Conservation (phyloP, 78 protist genomes). For the Carpediemonas membranifera region DNA sequence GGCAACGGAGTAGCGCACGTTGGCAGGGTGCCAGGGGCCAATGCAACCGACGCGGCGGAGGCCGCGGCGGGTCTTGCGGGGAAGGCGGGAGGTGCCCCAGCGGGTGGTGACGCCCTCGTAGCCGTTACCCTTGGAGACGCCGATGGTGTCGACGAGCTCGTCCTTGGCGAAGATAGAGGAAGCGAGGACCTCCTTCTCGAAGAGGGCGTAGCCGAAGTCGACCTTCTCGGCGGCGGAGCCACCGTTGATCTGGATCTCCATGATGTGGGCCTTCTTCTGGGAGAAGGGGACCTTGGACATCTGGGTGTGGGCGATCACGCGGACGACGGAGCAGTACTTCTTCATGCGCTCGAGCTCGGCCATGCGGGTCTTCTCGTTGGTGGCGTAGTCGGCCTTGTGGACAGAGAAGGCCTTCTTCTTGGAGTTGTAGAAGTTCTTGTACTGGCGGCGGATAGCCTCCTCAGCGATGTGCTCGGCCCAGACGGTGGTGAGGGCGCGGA, state of each 20-base stretch:
- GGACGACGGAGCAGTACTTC: constrained; percentile 87
- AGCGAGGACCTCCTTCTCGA: constrained; percentile 89
- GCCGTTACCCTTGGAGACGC: constrained; percentile 97
- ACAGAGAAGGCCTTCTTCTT: too few species aligned
- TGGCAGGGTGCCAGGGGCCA: constrained; percentile 99
- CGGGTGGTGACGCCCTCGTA: constrained; percentile 90
- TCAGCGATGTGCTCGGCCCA: constrained; percentile 89
- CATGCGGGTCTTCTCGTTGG: constrained; percentile 66
- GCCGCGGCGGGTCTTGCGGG: constrained; percentile 99
- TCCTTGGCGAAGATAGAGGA: constrained; percentile 64
- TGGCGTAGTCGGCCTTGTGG: constrained; percentile 86
- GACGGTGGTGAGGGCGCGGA: constrained; percentile 92
- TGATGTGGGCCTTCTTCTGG: constrained; percentile 97
- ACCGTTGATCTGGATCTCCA: constrained; percentile 99
- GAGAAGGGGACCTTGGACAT: constrained; percentile 49
- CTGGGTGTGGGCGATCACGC: constrained; percentile 98
- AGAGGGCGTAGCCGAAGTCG: constrained; percentile 63
- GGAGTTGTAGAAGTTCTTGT: constrained; percentile 92
- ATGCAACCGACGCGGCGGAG: constrained; percentile 98
- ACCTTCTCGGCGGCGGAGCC: constrained; percentile 91
- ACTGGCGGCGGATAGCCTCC: constrained; percentile 73
- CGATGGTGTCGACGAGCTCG: constrained; percentile 89
- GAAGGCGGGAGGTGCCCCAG: constrained; percentile 90
- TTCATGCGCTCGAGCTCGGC: too few species aligned
- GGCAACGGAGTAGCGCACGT: constrained; percentile 89